Percentiles rank a stretch among this genome's conserved stretches.
Evolutionary conservation across 2,329 filamentous ascomycete genomes (phyloP).

Genomic region (Blastomyces silverae): DNA sequence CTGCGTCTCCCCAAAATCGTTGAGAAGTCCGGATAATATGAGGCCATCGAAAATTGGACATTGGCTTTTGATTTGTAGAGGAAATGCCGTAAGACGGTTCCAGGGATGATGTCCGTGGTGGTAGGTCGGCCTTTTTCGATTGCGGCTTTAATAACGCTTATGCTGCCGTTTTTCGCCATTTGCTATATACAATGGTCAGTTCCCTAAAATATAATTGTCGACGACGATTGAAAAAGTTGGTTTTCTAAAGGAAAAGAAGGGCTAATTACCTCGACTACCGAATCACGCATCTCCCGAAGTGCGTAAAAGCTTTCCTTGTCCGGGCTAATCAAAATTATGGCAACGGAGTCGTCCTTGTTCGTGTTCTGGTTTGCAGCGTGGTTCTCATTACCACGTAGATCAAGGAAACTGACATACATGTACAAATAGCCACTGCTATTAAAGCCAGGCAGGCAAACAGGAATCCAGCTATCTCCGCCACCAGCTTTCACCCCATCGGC

Average conservation of each 20-base stretch:
- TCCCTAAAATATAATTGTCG: neutral
- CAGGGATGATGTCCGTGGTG: slow-evolving; percentile 69
- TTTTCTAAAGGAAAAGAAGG: neutral
- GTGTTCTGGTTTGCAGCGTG: slow-evolving; percentile 39
- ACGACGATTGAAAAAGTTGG: neutral
- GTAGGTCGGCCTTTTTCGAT: slow-evolving; percentile 63
- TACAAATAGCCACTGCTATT: slow-evolving; percentile 96
- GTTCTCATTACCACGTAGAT: slow-evolving; percentile 47
- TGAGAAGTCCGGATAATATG: slow-evolving; percentile 63
- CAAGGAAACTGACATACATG: slow-evolving; percentile 98
- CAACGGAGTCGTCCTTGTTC: slow-evolving; percentile 63
- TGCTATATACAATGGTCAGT: slow-evolving; percentile 43
- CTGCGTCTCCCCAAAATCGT: slow-evolving; percentile 56
- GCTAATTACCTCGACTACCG: slow-evolving; percentile 48
- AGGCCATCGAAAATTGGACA: slow-evolving; percentile 92
- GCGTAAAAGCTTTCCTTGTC: slow-evolving; percentile 92
- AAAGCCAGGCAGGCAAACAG: slow-evolving; percentile 89
- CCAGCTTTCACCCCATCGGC: slow-evolving; percentile 85
- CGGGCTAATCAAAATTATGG: slow-evolving; percentile 83
- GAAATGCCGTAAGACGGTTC: slow-evolving; percentile 78
- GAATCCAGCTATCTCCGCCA: slow-evolving; percentile 96
- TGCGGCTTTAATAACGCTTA: slow-evolving; percentile 66
- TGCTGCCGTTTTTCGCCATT: slow-evolving; percentile 66
- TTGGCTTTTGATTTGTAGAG: slow-evolving; percentile 91
- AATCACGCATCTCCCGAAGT: slow-evolving; percentile 64